Percentiles rank a stretch among this genome's conserved stretches.
Conservation (phyloP, 2,329 filamentous ascomycete species). For the Lachnellula occidentalis region DNA sequence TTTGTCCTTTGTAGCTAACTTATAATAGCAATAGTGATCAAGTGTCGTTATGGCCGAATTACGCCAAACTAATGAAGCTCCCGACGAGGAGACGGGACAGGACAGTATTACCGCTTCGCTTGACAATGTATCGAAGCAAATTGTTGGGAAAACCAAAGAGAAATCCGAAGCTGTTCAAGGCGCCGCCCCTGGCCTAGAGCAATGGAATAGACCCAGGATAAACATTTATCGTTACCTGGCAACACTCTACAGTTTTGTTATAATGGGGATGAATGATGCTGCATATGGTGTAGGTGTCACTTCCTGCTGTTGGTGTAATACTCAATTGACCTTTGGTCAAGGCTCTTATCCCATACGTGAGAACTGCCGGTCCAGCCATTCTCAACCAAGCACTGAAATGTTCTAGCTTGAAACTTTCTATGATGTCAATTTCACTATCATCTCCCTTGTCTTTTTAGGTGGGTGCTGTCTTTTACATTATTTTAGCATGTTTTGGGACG, state of each 20-base stretch:
- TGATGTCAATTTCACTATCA: slow-evolving; percentile 52
- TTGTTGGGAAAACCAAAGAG: slow-evolving; percentile 5
- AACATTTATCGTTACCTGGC: slow-evolving; percentile 56
- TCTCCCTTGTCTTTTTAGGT: slow-evolving; percentile 59
- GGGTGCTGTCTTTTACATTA: too few relatives aligned
- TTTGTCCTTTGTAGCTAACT: background rate
- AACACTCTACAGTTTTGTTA: slow-evolving; percentile 55
- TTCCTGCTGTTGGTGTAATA: background rate
- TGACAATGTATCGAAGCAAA: slow-evolving; percentile 7
- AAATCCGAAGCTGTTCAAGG: slow-evolving; percentile 2
- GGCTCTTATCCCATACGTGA: slow-evolving; percentile 43
- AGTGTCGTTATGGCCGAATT: background rate
- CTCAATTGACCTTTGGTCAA: slow-evolving; percentile 16
- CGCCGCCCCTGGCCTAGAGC: slow-evolving; percentile 36
- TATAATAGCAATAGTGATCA: background rate
- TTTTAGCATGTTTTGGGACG: too few relatives aligned
- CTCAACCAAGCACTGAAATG: background rate
- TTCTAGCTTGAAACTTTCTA: slow-evolving; percentile 44
- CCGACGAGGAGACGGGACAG: background rate
- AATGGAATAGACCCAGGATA: slow-evolving; percentile 57
- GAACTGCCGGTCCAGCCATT: slow-evolving; percentile 1
- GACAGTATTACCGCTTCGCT: background rate
- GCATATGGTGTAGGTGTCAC: slow-evolving; percentile 32
- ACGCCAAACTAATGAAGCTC: background rate
- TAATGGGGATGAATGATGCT: slow-evolving; percentile 66